These are phyloP conservation scores for Tricharina praecox DNA, from an alignment of 495 filamentous ascomycete species.

Conservation along the genomic window DNA sequence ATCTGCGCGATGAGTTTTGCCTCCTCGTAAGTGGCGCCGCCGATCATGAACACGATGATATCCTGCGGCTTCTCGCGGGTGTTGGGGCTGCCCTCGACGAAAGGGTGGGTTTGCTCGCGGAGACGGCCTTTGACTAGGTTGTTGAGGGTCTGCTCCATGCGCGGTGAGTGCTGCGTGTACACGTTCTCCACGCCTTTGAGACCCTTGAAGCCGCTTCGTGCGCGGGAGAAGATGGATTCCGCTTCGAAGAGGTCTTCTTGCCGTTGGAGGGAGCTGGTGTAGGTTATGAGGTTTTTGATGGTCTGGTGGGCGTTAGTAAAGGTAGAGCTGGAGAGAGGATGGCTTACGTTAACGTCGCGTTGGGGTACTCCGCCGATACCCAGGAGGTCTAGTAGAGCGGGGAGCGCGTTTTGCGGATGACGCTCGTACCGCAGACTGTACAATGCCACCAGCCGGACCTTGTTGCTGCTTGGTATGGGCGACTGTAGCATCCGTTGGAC, in stretches of 20 bases:
- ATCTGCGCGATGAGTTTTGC: slow-evolving; percentile 84
- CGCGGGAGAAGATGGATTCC: slow-evolving; percentile 76
- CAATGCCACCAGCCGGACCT: slow-evolving; percentile 72
- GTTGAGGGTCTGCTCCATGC: slow-evolving; percentile 71
- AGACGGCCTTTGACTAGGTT: slow-evolving; percentile 83
- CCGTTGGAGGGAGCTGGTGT: slow-evolving; percentile 16
- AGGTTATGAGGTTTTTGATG: slow-evolving; percentile 20
- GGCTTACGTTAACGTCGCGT: slow-evolving; percentile 38
- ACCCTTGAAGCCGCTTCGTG: slow-evolving; percentile 78
- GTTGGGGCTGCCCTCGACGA: slow-evolving; percentile 67
- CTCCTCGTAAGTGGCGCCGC: slow-evolving; percentile 88
- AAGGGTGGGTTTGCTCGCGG: slow-evolving; percentile 71
- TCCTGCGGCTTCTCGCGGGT: slow-evolving; percentile 93
- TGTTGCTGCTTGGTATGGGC: slow-evolving; percentile 55
- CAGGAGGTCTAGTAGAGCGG: slow-evolving; percentile 71
- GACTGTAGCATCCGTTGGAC: slow-evolving; percentile 70
- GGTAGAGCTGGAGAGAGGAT: too few relatives aligned
- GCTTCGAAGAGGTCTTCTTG: slow-evolving; percentile 68
- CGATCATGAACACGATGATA: slow-evolving; percentile 82
- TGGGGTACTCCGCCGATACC: slow-evolving; percentile 33
- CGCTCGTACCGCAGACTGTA: slow-evolving; percentile 86
- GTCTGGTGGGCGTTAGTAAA: too few relatives aligned
- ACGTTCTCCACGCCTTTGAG: slow-evolving; percentile 96
- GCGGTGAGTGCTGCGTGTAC: slow-evolving; percentile 90
- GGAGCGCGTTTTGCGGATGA: slow-evolving; percentile 59